Conservation (phyloP, 805 yeast genomes). For the Kodamaea neixiangensis region DNA sequence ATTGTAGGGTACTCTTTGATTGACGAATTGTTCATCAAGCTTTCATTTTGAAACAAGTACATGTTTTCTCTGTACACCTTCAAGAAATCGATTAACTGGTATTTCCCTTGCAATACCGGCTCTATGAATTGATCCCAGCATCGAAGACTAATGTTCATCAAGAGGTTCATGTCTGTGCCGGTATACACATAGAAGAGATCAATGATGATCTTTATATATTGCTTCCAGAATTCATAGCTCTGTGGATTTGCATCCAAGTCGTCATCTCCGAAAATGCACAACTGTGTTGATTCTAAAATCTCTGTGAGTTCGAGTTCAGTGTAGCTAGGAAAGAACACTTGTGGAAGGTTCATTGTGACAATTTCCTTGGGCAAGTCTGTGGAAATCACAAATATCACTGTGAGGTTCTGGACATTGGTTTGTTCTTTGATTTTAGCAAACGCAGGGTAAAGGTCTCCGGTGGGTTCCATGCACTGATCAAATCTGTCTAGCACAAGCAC, state of each 20-base stretch:
- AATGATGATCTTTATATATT: constrained; percentile 45
- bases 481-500: constrained; percentile 50
- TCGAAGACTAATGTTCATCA: constrained; percentile 30
- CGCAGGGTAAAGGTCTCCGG: constrained; percentile 40
- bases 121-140: constrained; percentile 37
- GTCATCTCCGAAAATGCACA: constrained; percentile 24
- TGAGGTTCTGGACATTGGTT: constrained; percentile 30
- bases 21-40: constrained; percentile 31
- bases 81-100: constrained; percentile 30
- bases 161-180: constrained; percentile 43
- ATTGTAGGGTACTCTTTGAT: constrained; percentile 28
- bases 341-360: constrained; percentile 43
- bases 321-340: constrained; percentile 41
- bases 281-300: constrained; percentile 35
- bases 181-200: constrained; percentile 48
- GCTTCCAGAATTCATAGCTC: constrained; percentile 38
- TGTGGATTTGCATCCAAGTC: constrained; percentile 16
- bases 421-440: constrained; percentile 48
- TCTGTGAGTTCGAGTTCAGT: constrained; percentile 34
- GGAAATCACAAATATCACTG: constrained; percentile 42
- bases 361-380: constrained; percentile 40
- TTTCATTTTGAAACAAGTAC: constrained; percentile 30
- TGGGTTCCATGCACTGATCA: constrained; percentile 47
- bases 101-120: constrained; percentile 25
- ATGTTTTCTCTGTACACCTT: constrained; percentile 34